Percentiles rank a stretch among this genome's conserved stretches.
These are phyloP conservation scores for Symbiodinium natans DNA, from an alignment of 73 alveolate species.

Conservation along the genomic window DNA sequence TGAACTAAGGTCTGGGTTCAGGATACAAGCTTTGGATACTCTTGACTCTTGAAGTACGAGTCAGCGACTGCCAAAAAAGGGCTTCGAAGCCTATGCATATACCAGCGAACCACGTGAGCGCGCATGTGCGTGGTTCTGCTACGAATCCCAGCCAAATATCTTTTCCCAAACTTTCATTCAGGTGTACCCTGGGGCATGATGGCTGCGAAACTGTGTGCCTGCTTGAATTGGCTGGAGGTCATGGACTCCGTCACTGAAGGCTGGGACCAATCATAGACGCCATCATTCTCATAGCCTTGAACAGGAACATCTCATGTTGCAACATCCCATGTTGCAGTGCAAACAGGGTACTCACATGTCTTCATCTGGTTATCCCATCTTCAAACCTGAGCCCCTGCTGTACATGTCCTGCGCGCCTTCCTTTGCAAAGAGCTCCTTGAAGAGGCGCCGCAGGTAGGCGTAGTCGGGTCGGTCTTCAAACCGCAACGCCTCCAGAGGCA, in stretches of 20 bases:
- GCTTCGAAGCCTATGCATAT: too few relatives aligned
- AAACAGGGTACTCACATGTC: too few relatives aligned
- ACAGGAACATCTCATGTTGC: neutral
- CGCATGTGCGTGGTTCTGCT: too few relatives aligned
- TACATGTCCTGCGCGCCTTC: conserved; percentile 46
- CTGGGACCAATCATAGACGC: conserved; percentile 73
- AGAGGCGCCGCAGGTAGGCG: conserved; percentile 96
- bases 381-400: neutral
- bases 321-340: neutral
- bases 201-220: neutral
- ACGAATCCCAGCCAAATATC: too few relatives aligned
- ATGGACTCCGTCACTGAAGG: conserved; percentile 45
- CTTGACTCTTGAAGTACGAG: too few relatives aligned
- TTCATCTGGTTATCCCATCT: neutral
- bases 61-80: too few relatives aligned
- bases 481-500: conserved; percentile 33
- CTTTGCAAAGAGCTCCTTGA: conserved; percentile 96
- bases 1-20: too few relatives aligned
- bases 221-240: conserved; percentile 13
- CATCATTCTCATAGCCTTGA: conserved; percentile 57
- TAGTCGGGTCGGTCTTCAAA: conserved; percentile 98
- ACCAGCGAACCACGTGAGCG: too few relatives aligned
- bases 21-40: too few relatives aligned
- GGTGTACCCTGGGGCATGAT: too few relatives aligned
- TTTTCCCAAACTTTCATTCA: too few relatives aligned